These are phyloP conservation scores for Rutstroemia sp. DNA, from an alignment of 2,329 filamentous ascomycete genomes.

Conservation along the genomic window DNA sequence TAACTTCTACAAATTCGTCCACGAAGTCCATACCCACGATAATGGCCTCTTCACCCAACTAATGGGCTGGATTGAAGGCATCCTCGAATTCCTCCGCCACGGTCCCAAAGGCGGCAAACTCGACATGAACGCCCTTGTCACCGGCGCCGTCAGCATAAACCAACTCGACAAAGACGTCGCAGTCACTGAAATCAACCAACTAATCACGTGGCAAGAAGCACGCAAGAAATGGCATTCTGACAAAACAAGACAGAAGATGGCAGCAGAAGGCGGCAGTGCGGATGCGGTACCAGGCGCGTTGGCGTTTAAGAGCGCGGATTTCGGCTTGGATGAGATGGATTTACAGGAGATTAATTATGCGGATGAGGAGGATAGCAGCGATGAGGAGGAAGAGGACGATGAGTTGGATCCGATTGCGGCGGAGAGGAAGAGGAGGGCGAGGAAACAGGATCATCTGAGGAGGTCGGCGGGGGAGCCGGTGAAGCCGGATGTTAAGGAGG, in stretches of 20 bases:
- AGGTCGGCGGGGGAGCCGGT: constrained; percentile 74
- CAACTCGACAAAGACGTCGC: constrained; percentile 65
- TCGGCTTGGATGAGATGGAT: constrained; percentile 82
- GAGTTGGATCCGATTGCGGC: constrained; percentile 81
- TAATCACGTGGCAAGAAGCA: constrained; percentile 91
- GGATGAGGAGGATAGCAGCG: constrained; percentile 53
- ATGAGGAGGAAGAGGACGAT: constrained; percentile 65
- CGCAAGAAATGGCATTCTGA: constrained; percentile 97
- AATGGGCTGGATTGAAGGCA: constrained; percentile 96
- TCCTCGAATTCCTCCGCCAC: constrained; percentile 84
- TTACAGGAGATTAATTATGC: constrained; percentile 79
- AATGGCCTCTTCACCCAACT: constrained; percentile 93
- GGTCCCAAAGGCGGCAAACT: constrained; percentile 80
- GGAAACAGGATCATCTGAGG: constrained; percentile 72
- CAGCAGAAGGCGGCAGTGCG: constrained; percentile 59
- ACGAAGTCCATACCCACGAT: constrained; percentile 95
- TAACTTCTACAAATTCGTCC: constrained; percentile 98
- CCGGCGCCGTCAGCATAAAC: constrained; percentile 63
- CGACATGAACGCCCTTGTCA: constrained; percentile 90
- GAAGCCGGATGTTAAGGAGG: constrained; percentile 73
- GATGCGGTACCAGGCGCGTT: constrained; percentile 46
- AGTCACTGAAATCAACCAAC: constrained; percentile 70
- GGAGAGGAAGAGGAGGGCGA: constrained; percentile 70
- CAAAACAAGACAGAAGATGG: constrained; percentile 99
- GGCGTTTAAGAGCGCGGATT: constrained; percentile 72